Percentiles rank a stretch among this genome's conserved stretches.
phyloP scores from a whole-genome alignment of 305 asterid species.

The Fraxinus sp. region DNA sequence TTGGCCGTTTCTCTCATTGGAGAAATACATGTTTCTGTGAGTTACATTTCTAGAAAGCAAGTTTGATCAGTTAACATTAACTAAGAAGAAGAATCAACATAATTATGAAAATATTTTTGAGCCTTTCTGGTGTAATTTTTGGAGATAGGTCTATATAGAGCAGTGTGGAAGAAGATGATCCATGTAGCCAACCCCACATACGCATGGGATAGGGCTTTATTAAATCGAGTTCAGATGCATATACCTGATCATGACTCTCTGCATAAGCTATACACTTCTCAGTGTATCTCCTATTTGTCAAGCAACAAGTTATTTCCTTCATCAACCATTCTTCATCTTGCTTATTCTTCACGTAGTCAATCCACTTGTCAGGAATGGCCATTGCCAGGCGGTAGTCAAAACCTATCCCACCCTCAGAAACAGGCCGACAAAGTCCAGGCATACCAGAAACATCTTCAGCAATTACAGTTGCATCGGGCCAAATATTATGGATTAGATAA shows the following conservation, averaged over 20 bases:
- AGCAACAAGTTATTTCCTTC: slow-evolving; percentile 69
- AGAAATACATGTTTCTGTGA: background rate
- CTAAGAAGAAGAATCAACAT: background rate
- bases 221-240: slow-evolving; percentile 9
- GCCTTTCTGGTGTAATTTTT: background rate
- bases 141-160: background rate
- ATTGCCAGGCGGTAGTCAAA: slow-evolving; percentile 93
- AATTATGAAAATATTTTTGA: background rate
- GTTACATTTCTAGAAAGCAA: background rate
- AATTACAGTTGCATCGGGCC: slow-evolving; percentile 83
- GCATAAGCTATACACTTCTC: slow-evolving; percentile 97
- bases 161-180: slow-evolving; percentile 5
- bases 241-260: slow-evolving; percentile 98
- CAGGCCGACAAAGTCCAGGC: slow-evolving; percentile 90
- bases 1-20: slow-evolving; percentile 12
- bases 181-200: slow-evolving; percentile 9
- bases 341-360: slow-evolving; percentile 80
- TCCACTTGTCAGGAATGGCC: slow-evolving; percentile 98
- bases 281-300: slow-evolving; percentile 88
- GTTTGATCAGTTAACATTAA: background rate
- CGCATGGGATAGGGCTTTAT: background rate
- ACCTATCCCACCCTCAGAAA: slow-evolving; percentile 87
- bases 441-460: slow-evolving; percentile 99
- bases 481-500: slow-evolving; percentile 65
- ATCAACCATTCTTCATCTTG: slow-evolving; percentile 82